These are phyloP conservation scores for Trebouxia sp. DNA, from an alignment of 139 green algal species.

Conservation along the genomic window DNA sequence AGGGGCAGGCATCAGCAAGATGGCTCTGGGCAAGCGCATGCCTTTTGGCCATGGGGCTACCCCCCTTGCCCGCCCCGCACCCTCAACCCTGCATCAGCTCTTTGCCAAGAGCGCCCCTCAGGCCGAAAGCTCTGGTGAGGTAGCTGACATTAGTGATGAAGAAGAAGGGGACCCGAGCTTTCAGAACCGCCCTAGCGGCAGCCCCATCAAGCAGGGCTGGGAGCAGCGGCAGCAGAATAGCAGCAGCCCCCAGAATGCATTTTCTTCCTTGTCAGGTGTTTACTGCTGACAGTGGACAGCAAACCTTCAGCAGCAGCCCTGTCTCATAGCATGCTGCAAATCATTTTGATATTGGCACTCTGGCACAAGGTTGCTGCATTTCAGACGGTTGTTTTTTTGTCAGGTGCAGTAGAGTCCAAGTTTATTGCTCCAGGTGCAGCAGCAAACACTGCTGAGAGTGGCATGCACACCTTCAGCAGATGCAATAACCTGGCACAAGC, in stretches of 20 bases:
- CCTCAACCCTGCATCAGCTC: not conserved
- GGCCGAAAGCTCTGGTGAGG: constrained; percentile 5
- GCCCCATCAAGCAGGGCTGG: not conserved
- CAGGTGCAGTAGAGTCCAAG: not conserved
- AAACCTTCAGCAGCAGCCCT: not conserved
- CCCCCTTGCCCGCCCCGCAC: not conserved
- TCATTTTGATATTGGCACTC: not conserved
- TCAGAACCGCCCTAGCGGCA: not conserved
- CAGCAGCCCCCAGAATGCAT: constrained; percentile 4
- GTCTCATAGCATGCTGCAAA: not conserved
- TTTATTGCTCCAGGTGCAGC: not conserved
- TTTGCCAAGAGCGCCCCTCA: not conserved
- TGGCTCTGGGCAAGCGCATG: not conserved
- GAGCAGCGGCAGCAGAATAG: not conserved
- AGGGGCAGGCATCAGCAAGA: not conserved
- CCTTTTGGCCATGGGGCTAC: not conserved
- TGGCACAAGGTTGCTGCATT: not conserved
- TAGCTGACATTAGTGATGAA: constrained; percentile 3
- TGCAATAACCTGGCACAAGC: no score
- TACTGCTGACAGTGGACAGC: not conserved
- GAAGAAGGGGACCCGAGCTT: not conserved
- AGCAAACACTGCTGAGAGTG: no score
- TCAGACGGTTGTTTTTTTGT: not conserved
- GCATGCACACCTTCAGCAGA: not conserved
- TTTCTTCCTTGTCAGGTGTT: not conserved